Evolutionary conservation across 2,329 filamentous ascomycete species (phyloP), one percentile per base, ranked within the genome.

Genomic region (Hymenoscyphus fraxineus): DNA sequence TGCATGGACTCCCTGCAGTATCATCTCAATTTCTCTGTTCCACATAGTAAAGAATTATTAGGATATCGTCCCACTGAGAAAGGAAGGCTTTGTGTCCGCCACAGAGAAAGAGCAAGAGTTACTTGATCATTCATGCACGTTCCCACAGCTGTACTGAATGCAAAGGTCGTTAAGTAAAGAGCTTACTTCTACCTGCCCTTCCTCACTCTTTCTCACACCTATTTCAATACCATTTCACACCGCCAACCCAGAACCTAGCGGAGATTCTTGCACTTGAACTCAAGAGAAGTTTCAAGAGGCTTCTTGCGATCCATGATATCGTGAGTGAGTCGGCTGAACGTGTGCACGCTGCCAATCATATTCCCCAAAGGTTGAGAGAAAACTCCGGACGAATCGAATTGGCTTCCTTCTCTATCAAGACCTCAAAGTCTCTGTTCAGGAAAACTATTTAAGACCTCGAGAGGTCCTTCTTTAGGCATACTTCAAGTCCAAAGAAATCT

Each of bases 31-130:
- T 27, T 57, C 1, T 57, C 12, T 57, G 55, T 32, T 19, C 55
- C 15, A 32, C 15, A 57, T n/a, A 57, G 55, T 15, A 57, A 57
- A 32, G 55, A 35, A 57, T 27, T 54, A 54, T 54, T 19, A 54
- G 27, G 19, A 22, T 59, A 51, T 65, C 63, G 59, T 65, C 63
- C 60, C 47, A 27, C 19, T 22, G 47, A 54, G 47, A 35, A 70
- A 67, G 57, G 65, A 67, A 69, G 12, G 44, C 69, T 70, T 70
- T 68, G 67, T 69, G 65, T 57, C 16, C 55, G 44, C 32, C 16
- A 32, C 13, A 58, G 65, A 66, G 61, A 35, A 32, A 58, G 58
- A 60, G 19, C 13, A 61, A 54, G 57, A 59, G 12, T 13, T 2
- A 55, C 19, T 38, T 55, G 57, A 59, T 68, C 44, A 27, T 60